These are phyloP conservation scores for Pharus latifolius DNA, from an alignment of 176 grass and related monocot species.

Conservation along the genomic window DNA sequence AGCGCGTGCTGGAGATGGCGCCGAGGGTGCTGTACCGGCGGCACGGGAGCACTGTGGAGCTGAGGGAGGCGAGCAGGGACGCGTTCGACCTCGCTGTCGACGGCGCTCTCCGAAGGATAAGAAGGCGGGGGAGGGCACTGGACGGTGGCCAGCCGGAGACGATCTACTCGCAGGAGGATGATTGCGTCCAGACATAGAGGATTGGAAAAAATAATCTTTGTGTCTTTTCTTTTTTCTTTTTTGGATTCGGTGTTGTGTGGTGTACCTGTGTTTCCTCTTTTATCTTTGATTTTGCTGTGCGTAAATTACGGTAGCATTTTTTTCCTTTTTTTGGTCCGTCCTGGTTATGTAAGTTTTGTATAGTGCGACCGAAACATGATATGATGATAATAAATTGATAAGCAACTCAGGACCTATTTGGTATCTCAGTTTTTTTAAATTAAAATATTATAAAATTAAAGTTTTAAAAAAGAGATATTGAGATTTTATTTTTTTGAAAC, in stretches of 20 bases:
- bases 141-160: constrained; percentile 31
- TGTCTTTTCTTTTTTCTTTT: not conserved
- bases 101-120: constrained; percentile 48
- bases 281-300: not conserved
- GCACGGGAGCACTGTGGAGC: constrained; percentile 35
- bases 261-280: not conserved
- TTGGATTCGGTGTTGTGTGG: not conserved
- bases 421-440: too few species aligned
- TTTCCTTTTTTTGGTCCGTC: too few species aligned
- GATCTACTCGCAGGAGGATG: constrained; percentile 48
- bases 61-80: constrained; percentile 34
- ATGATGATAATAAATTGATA: too few species aligned
- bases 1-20: constrained; percentile 37
- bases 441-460: too few species aligned
- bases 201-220: not conserved
- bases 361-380: too few species aligned
- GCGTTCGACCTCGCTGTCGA: constrained; percentile 72
- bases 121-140: constrained; percentile 28
- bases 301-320: too few species aligned
- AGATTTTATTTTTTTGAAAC: too few species aligned
- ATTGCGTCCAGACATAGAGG: constrained; percentile 18
- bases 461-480: too few species aligned
- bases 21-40: constrained; percentile 52
- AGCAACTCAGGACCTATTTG: too few species aligned
- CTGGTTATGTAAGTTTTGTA: too few species aligned